Evolutionary conservation across 78 protist species (phyloP).

Genomic region (Monocercomonoides exilis): DNA sequence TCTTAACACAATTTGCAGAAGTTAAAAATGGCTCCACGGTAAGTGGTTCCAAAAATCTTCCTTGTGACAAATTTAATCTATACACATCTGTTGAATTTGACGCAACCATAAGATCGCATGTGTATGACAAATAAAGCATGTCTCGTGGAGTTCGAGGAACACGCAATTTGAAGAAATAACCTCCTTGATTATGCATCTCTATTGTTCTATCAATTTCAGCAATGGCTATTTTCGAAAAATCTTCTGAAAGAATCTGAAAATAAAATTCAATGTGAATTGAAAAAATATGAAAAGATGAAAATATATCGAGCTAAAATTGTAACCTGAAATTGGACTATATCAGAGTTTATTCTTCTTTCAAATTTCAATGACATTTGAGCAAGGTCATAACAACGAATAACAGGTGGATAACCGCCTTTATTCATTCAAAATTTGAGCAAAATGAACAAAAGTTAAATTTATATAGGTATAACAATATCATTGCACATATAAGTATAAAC

Average conservation of each 20-base stretch:
- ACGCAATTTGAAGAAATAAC: neutral
- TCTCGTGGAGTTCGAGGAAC: neutral
- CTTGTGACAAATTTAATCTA: neutral
- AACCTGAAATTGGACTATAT: neutral
- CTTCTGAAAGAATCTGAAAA: neutral
- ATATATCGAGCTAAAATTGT: no score
- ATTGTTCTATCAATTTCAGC: neutral
- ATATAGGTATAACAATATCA: no score
- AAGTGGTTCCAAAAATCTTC: neutral
- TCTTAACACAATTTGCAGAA: neutral
- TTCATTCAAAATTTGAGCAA: no score
- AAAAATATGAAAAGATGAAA: no score
- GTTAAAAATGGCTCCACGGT: neutral
- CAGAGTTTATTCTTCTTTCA: neutral
- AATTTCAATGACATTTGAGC: neutral
- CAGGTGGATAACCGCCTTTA: neutral
- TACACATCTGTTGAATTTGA: neutral
- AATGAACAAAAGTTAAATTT: no score
- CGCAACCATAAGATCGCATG: neutral
- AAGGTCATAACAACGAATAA: neutral
- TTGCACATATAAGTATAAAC: no score
- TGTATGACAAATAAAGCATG: neutral
- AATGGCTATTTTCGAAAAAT: neutral
- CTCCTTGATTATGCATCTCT: neutral
- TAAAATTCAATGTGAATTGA: no score